Percentiles rank a stretch among this genome's conserved stretches.
These are phyloP conservation scores for Pichia sp. DNA, from an alignment of 1,139 yeast genomes.

Conservation along the genomic window DNA sequence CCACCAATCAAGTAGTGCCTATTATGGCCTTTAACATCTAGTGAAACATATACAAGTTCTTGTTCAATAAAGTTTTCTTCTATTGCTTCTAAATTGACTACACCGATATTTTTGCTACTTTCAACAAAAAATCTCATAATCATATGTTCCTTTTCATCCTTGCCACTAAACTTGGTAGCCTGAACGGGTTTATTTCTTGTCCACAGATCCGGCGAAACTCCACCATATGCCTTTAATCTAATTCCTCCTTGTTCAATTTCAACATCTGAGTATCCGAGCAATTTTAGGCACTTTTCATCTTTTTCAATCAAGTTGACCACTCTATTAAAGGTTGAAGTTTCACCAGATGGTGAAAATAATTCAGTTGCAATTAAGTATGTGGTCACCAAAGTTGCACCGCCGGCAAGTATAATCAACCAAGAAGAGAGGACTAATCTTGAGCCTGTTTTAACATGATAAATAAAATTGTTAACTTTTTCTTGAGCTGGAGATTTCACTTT, in stretches of 20 bases:
- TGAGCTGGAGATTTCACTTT: slow-evolving; percentile 11
- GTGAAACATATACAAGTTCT: slow-evolving; percentile 65
- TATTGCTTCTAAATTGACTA: slow-evolving; percentile 73
- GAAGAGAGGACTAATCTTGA: slow-evolving; percentile 60
- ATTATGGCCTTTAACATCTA: slow-evolving; percentile 68
- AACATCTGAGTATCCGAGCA: slow-evolving; percentile 44
- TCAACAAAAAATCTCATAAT: slow-evolving; percentile 85
- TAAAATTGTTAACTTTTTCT: slow-evolving; percentile 22
- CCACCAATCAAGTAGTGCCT: slow-evolving; percentile 64
- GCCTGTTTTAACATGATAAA: slow-evolving; percentile 41
- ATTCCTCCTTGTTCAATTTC: slow-evolving; percentile 27
- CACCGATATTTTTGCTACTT: slow-evolving; percentile 52
- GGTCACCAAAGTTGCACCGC: slow-evolving; percentile 63
- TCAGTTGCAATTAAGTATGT: slow-evolving; percentile 73
- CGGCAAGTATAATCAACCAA: slow-evolving; percentile 56
- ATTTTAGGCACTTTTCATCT: slow-evolving; percentile 52
- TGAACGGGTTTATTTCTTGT: slow-evolving; percentile 77
- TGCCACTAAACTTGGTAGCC: slow-evolving; percentile 37
- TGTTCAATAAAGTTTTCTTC: slow-evolving; percentile 62
- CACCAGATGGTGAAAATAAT: slow-evolving; percentile 82
- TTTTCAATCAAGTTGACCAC: slow-evolving; percentile 73
- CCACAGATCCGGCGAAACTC: slow-evolving; percentile 65
- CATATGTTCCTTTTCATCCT: slow-evolving; percentile 73
- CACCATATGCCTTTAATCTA: slow-evolving; percentile 81
- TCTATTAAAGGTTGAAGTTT: slow-evolving; percentile 81